These are phyloP conservation scores for Saccharum spontaneum DNA, from an alignment of 176 grass and related monocot genomes.

Conservation along the genomic window DNA sequence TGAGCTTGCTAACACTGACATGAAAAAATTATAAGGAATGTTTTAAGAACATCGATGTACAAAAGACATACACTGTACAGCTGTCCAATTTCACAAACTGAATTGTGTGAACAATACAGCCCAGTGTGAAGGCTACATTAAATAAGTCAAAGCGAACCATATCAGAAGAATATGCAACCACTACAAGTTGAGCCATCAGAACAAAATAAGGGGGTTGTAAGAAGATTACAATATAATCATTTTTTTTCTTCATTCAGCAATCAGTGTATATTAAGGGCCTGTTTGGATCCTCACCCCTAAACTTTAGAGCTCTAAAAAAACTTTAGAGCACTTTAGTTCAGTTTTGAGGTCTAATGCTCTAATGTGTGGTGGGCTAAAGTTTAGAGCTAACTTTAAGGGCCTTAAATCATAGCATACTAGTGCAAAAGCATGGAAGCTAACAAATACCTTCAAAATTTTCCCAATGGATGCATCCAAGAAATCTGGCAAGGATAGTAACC, in stretches of 20 bases:
- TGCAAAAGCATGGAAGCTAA: background rate
- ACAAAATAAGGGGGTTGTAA: background rate
- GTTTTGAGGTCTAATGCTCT: too few species aligned
- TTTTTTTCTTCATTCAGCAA: background rate
- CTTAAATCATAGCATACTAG: background rate
- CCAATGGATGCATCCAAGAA: conserved; percentile 98
- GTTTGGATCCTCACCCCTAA: too few species aligned
- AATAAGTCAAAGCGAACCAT: background rate
- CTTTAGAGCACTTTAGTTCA: too few species aligned
- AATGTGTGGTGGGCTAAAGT: too few species aligned
- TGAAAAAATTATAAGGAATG: background rate
- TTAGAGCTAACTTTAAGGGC: background rate
- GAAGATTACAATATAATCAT: background rate
- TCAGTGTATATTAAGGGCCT: background rate
- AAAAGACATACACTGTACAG: background rate
- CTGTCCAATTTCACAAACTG: background rate
- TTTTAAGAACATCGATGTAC: conserved; percentile 14
- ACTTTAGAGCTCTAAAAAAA: too few species aligned
- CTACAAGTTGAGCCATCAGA: background rate
- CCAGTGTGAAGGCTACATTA: background rate
- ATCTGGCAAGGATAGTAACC: conserved; percentile 92
- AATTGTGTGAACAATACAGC: background rate
- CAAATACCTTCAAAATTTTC: conserved; percentile 84
- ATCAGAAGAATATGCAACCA: background rate
- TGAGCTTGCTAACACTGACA: background rate